Percentiles rank a stretch among this genome's conserved stretches.
These are phyloP conservation scores for Conoideocrella luteorostrata DNA, from an alignment of 2,329 filamentous ascomycete genomes.

Conservation along the genomic window DNA sequence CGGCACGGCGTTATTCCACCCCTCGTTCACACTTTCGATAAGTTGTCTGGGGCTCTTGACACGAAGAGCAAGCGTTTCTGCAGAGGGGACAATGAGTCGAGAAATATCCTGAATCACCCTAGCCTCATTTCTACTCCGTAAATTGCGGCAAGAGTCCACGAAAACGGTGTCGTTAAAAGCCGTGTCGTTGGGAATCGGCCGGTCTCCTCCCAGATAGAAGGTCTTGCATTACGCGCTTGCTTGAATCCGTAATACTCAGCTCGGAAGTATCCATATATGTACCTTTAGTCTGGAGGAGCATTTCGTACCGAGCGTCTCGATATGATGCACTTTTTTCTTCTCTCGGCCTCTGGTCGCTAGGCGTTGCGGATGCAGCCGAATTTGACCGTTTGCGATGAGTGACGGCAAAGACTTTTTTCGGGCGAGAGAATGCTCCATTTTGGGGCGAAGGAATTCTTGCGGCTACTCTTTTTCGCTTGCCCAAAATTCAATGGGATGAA, in stretches of 20 bases:
- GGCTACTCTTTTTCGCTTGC: constrained; percentile 6
- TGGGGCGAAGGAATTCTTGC: background rate
- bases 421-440: background rate
- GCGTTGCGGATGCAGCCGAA: constrained; percentile 16
- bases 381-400: constrained; percentile 4
- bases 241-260: constrained; percentile 22
- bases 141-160: constrained; percentile 22
- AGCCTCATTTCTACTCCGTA: constrained; percentile 24
- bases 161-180: constrained; percentile 34
- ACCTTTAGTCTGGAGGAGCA: constrained; percentile 30
- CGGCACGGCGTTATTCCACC: constrained; percentile 33
- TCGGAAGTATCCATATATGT: constrained; percentile 31
- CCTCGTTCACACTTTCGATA: constrained; percentile 34
- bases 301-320: constrained; percentile 26
- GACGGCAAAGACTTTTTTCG: no score
- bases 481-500: constrained; percentile 5
- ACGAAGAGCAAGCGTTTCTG: constrained; percentile 23
- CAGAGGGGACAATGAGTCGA: constrained; percentile 31
- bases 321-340: constrained; percentile 33
- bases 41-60: constrained; percentile 24
- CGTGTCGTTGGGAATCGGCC: constrained; percentile 11
- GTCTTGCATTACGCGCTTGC: constrained; percentile 19
- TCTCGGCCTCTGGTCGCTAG: constrained; percentile 31
- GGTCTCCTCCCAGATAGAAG: constrained; percentile 25
- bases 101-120: constrained; percentile 30